phyloP scores from a whole-genome alignment of 2,329 filamentous ascomycete species.

The Penicillium sp. region DNA sequence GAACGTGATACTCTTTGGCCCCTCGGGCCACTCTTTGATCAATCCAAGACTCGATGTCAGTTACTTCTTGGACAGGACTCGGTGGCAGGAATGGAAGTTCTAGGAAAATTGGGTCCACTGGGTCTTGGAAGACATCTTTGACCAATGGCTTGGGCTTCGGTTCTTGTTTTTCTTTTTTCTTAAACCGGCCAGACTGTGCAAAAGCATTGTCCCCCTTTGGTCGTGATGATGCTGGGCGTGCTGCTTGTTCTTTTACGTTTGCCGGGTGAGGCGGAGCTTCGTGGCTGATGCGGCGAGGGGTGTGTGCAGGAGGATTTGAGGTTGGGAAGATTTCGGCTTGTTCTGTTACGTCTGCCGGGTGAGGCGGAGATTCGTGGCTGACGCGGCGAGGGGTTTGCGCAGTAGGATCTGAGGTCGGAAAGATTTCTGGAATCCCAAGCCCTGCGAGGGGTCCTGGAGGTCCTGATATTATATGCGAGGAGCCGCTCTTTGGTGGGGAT shows the following conservation, averaged over 20 bases:
- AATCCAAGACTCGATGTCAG: conserved; percentile 40
- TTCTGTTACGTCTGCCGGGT: too few relatives aligned
- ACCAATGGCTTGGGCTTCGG: conserved; percentile 2
- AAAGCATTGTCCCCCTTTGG: conserved; percentile 10
- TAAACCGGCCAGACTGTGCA: conserved; percentile 3
- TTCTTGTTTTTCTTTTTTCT: not conserved
- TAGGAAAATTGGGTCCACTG: conserved; percentile 24
- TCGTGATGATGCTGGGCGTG: not conserved
- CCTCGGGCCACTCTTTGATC: conserved; percentile 32
- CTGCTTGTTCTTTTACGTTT: not conserved
- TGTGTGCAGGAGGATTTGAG: not conserved
- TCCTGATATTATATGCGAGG: not conserved
- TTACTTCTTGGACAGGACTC: conserved; percentile 20
- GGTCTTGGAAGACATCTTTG: not conserved
- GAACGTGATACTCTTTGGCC: conserved; percentile 29
- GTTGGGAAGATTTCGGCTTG: not conserved
- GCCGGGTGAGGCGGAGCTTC: not conserved
- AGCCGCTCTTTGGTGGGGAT: not conserved
- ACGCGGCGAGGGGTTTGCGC: not conserved
- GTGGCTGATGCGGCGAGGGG: not conserved
- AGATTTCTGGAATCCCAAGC: conserved; percentile 1
- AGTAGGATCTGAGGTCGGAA: not conserved
- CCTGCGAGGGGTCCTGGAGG: not conserved
- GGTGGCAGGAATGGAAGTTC: conserved; percentile 33
- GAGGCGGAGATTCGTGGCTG: not conserved